Evolutionary conservation across 495 filamentous ascomycete genomes (phyloP).

Genomic region (Cladorrhinum samala): DNA sequence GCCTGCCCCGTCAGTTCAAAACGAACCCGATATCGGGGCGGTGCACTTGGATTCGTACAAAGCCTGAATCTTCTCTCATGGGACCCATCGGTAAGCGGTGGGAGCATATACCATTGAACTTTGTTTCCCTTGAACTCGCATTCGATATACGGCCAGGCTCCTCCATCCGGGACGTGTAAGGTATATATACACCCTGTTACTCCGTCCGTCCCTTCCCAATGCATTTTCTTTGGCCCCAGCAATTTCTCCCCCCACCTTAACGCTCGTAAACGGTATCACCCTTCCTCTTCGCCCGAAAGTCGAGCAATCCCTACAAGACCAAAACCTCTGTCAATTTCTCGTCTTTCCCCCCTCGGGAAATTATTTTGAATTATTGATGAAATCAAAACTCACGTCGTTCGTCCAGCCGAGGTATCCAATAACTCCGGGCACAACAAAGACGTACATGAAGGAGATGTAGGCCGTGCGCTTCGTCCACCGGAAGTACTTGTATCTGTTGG

Average conservation of each 20-base stretch:
- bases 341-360: too few species aligned
- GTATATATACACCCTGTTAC: conserved; percentile 27
- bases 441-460: conserved; percentile 68
- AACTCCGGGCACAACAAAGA: conserved; percentile 59
- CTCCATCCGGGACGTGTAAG: too few species aligned
- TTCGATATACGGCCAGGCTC: too few species aligned
- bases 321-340: too few species aligned
- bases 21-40: too few species aligned
- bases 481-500: conserved; percentile 92
- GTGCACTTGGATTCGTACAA: too few species aligned
- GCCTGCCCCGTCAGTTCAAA: too few species aligned
- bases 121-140: too few species aligned
- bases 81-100: too few species aligned
- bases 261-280: conserved; percentile 75
- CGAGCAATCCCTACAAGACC: conserved; percentile 66
- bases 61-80: too few species aligned
- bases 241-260: conserved; percentile 31
- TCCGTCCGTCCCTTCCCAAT: not conserved
- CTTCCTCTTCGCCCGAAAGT: conserved; percentile 78
- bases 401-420: conserved; percentile 65
- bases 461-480: conserved; percentile 82
- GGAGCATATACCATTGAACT: not conserved
- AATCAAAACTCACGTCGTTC: conserved; percentile 69
- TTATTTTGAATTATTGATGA: too few species aligned
- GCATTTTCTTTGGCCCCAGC: not conserved